Conservation (phyloP, 2,329 filamentous ascomycete genomes). For the Cladosporium halotolerans region DNA sequence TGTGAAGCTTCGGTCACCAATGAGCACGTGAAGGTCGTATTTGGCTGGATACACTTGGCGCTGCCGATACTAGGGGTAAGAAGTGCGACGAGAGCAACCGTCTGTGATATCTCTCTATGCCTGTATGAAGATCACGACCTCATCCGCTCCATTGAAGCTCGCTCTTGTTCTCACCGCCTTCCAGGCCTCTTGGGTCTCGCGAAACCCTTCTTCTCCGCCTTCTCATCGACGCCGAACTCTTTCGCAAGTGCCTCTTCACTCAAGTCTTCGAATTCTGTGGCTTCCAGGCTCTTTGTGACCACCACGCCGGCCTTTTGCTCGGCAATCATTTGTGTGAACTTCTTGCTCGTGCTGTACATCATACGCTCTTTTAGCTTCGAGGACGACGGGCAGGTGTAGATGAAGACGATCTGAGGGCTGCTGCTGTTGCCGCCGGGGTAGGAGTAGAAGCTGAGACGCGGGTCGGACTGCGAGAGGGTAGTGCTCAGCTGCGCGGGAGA, state of each 20-base stretch:
- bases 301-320: conserved; percentile 58
- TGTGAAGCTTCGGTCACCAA: background rate
- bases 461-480: conserved; percentile 56
- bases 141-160: background rate
- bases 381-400: conserved; percentile 71
- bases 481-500: conserved; percentile 52
- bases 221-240: conserved; percentile 53
- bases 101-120: no score
- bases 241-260: conserved; percentile 58
- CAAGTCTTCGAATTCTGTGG: conserved; percentile 61
- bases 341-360: conserved; percentile 62
- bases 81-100: no score
- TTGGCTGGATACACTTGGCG: no score
- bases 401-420: conserved; percentile 59
- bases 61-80: no score
- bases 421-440: conserved; percentile 50
- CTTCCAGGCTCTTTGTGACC: conserved; percentile 63
- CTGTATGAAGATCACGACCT: no score
- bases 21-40: background rate
- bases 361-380: conserved; percentile 77
- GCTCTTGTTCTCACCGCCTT: conserved; percentile 36
- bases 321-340: conserved; percentile 57
- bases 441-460: conserved; percentile 72
- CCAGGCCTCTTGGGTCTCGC: conserved; percentile 75
- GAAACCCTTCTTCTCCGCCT: conserved; percentile 55